Conservation (phyloP, 257 asterid genomes). For the Coffea canephora region DNA sequence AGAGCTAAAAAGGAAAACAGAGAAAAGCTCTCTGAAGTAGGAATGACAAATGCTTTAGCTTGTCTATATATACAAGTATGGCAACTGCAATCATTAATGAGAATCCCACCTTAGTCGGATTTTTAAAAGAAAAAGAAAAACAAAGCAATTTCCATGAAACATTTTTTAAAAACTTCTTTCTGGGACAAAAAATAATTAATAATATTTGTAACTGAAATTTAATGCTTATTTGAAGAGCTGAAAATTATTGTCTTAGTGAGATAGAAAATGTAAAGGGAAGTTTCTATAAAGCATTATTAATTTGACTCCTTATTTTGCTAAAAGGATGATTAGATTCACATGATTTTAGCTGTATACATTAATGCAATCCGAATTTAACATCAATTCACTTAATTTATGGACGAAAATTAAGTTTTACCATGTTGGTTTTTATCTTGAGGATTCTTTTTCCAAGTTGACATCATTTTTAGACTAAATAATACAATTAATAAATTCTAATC, state of each 20-base stretch:
- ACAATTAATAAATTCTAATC: too few relatives aligned
- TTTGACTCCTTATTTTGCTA: background rate
- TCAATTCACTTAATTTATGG: background rate
- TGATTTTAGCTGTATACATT: conserved; percentile 4
- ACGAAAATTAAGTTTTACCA: background rate
- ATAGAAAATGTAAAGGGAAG: background rate
- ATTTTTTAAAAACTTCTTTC: background rate
- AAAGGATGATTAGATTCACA: background rate
- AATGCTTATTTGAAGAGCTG: background rate
- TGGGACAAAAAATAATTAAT: background rate
- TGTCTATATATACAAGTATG: background rate
- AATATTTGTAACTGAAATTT: background rate
- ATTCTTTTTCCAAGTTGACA: background rate
- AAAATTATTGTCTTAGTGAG: background rate
- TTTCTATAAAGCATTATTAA: background rate
- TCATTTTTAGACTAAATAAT: too few relatives aligned
- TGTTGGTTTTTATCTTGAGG: background rate
- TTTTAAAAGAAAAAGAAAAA: background rate
- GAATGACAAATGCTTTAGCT: background rate
- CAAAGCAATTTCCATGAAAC: background rate
- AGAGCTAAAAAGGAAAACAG: background rate
- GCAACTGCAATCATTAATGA: conserved; percentile 1
- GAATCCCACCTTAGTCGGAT: background rate
- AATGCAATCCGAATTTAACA: background rate
- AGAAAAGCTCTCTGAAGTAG: background rate